A percentile compares a stretch with the other conserved stretches of the same genome.
phyloP scores from a whole-genome alignment of 1,284 basidiomycete species.

The Stygiomarasmius scandens region DNA sequence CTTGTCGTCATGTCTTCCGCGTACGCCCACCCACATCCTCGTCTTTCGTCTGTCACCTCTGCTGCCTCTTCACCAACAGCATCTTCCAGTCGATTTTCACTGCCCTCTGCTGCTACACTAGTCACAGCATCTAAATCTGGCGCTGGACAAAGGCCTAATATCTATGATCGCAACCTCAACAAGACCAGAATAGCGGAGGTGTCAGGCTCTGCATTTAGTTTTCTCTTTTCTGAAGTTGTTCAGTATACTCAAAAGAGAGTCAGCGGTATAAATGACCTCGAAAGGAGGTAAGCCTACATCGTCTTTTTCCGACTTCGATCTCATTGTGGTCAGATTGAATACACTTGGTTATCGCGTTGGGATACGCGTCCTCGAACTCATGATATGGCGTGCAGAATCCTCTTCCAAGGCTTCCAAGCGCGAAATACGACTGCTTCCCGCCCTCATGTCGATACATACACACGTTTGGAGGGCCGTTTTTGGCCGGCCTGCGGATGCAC shows the following conservation, averaged over 20 bases:
- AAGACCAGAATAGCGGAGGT: slow-evolving; percentile 83
- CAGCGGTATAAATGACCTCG: slow-evolving; percentile 92
- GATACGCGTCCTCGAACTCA: slow-evolving; percentile 77
- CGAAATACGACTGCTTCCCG: slow-evolving; percentile 85
- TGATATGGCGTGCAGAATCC: slow-evolving; percentile 72
- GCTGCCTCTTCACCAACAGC: slow-evolving; percentile 66
- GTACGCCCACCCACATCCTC: slow-evolving; percentile 62
- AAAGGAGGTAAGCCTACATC: slow-evolving; percentile 59
- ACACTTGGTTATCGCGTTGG: slow-evolving; percentile 91
- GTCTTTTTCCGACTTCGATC: slow-evolving; percentile 14
- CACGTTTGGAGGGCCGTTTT: slow-evolving; percentile 95
- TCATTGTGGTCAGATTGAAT: slow-evolving; percentile 65
- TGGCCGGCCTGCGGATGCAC: slow-evolving; percentile 89
- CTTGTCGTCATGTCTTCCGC: not conserved
- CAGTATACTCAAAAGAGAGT: slow-evolving; percentile 96
- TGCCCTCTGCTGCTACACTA: slow-evolving; percentile 54
- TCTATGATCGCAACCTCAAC: slow-evolving; percentile 86
- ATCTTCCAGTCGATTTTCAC: slow-evolving; percentile 67
- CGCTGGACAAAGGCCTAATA: slow-evolving; percentile 55
- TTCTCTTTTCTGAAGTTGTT: slow-evolving; percentile 89
- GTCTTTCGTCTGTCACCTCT: slow-evolving; percentile 71
- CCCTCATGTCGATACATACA: slow-evolving; percentile 89
- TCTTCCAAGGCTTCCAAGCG: slow-evolving; percentile 82
- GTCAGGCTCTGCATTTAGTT: slow-evolving; percentile 80
- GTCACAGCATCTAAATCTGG: slow-evolving; percentile 45